A percentile compares a stretch with the other conserved stretches of the same genome.
Evolutionary conservation across 768 basidiomycete genomes (phyloP).

Genomic region (Nevesoporus exiguus): DNA sequence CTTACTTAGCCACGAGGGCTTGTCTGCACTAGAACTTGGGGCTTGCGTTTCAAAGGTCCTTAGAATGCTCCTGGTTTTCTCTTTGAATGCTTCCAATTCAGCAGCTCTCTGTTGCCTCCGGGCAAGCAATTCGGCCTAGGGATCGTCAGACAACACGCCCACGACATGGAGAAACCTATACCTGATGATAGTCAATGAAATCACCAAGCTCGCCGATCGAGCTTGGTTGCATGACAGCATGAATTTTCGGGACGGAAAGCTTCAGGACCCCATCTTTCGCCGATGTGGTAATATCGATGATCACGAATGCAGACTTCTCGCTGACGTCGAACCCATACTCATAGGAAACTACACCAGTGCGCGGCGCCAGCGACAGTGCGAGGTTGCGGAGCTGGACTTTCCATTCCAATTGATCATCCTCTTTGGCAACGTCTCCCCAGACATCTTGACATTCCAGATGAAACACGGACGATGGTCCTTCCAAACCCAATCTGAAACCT

Average conservation of each 20-base stretch:
- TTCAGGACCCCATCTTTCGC: slow-evolving; percentile 40
- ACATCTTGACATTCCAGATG: slow-evolving; percentile 76
- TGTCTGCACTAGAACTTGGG: slow-evolving; percentile 21
- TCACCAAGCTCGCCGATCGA: slow-evolving; percentile 90
- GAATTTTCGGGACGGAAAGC: slow-evolving; percentile 66
- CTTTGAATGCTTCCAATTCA: slow-evolving; percentile 81
- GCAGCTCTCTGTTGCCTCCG: slow-evolving; percentile 71
- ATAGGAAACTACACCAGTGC: slow-evolving; percentile 34
- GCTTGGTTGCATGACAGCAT: slow-evolving; percentile 93
- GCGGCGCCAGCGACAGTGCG: slow-evolving; percentile 78
- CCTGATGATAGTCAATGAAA: slow-evolving; percentile 82
- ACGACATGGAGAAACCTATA: slow-evolving; percentile 23
- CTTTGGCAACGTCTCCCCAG: slow-evolving; percentile 54
- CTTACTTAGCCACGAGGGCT: slow-evolving; percentile 52
- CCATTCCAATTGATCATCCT: slow-evolving; percentile 50
- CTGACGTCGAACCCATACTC: slow-evolving; percentile 50
- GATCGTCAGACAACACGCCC: slow-evolving; percentile 13
- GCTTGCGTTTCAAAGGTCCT: slow-evolving; percentile 67
- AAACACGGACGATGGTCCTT: slow-evolving; percentile 68
- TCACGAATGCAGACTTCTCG: slow-evolving; percentile 79
- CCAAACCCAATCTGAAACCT: slow-evolving; percentile 78
- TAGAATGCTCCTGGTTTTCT: slow-evolving; percentile 71
- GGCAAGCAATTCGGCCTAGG: slow-evolving; percentile 67
- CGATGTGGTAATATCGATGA: slow-evolving; percentile 64
- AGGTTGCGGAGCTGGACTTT: slow-evolving; percentile 69